phyloP scores from a whole-genome alignment of 495 filamentous ascomycete genomes.

The Cercophora sp. region DNA sequence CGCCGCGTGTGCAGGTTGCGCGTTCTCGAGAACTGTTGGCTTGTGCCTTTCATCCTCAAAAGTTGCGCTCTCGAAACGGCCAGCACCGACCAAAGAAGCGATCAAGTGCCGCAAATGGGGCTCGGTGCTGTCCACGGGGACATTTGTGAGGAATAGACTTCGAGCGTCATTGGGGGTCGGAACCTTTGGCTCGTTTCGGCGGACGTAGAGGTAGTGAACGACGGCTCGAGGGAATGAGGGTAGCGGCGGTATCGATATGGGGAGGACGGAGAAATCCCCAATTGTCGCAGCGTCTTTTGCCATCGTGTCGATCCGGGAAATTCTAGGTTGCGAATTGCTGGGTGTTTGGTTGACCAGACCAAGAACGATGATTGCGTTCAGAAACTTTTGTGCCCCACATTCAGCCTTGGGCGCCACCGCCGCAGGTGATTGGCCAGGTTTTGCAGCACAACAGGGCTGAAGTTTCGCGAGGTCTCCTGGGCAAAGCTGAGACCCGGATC shows the following conservation, averaged over 20 bases:
- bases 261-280: constrained; percentile 49
- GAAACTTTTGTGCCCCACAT: constrained; percentile 16
- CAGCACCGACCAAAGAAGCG: constrained; percentile 61
- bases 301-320: constrained; percentile 19
- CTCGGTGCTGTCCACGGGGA: constrained; percentile 80
- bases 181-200: constrained; percentile 72
- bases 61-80: constrained; percentile 67
- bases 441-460: neutral
- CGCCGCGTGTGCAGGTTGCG: constrained; percentile 38
- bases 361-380: neutral
- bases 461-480: neutral
- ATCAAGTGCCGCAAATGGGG: constrained; percentile 72
- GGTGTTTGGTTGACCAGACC: neutral
- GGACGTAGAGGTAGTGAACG: constrained; percentile 83
- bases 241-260: constrained; percentile 58
- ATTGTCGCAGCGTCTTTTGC: constrained; percentile 24
- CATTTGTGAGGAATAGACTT: constrained; percentile 81
- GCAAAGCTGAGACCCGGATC: too few species aligned
- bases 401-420: neutral
- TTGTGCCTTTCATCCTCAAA: constrained; percentile 57
- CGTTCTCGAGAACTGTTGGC: constrained; percentile 16
- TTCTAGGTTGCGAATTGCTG: neutral
- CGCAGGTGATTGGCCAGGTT: neutral
- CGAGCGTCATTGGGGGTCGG: constrained; percentile 67
- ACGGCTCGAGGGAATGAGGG: constrained; percentile 54